A percentile compares a stretch with the other conserved stretches of the same genome.
phyloP scores from a whole-genome alignment of 1,139 yeast species.

The Hemisphaericaspora subhashii region DNA sequence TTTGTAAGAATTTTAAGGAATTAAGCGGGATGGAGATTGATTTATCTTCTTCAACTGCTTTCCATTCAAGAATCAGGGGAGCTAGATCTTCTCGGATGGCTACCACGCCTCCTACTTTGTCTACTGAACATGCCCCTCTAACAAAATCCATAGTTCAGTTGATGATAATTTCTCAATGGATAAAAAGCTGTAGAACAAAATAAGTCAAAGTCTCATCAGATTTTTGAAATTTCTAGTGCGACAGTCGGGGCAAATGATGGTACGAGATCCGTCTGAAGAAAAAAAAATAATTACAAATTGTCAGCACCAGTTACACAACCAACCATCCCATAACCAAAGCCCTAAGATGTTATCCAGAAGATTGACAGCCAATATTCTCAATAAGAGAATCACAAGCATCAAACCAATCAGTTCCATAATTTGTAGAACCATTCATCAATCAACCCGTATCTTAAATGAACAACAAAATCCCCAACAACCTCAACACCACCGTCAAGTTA shows the following conservation, averaged over 20 bases:
- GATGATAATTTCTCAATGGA: too few species aligned
- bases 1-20: conserved; percentile 62
- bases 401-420: conserved; percentile 1
- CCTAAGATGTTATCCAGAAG: background rate
- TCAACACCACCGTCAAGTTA: conserved; percentile 37
- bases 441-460: conserved; percentile 1
- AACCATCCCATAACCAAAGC: background rate
- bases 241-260: too few species aligned
- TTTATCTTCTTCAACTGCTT: conserved; percentile 55
- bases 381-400: background rate
- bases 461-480: background rate
- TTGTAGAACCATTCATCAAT: conserved; percentile 1
- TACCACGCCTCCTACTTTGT: conserved; percentile 67
- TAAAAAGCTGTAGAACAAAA: too few species aligned
- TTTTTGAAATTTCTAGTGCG: too few species aligned
- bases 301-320: background rate
- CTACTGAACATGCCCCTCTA: conserved; percentile 68
- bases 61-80: conserved; percentile 69
- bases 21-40: conserved; percentile 51
- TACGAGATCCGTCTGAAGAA: too few species aligned
- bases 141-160: conserved; percentile 38
- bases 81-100: conserved; percentile 63
- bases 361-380: background rate
- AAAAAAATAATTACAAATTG: conserved; percentile 4
- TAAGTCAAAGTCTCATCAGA: too few species aligned